Conservation (phyloP, 2,329 filamentous ascomycete genomes). For the Arthrobotrys iridis region DNA sequence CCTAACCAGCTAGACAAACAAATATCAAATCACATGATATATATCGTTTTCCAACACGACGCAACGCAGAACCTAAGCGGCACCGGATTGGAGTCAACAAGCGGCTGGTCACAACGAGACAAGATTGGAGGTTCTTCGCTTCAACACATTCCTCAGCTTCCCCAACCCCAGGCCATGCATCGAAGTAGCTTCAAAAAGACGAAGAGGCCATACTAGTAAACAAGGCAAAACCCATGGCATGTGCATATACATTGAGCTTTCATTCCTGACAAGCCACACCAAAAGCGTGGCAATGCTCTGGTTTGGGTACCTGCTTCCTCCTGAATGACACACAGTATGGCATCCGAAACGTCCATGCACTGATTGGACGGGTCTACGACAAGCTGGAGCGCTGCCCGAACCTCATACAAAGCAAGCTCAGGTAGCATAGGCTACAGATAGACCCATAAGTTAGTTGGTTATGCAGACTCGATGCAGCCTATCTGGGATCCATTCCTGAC, state of each 20-base stretch:
- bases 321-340: constrained; percentile 5
- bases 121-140: neutral
- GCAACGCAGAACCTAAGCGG: constrained; percentile 17
- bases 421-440: neutral
- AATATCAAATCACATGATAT: constrained; percentile 10
- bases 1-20: constrained; percentile 40
- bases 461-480: neutral
- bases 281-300: constrained; percentile 7
- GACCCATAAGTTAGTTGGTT: neutral
- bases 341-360: neutral
- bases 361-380: constrained; percentile 2
- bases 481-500: neutral
- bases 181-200: neutral
- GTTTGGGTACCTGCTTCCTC: constrained; percentile 25
- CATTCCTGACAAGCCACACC: constrained; percentile 24
- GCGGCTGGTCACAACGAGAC: too few species aligned
- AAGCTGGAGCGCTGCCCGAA: neutral
- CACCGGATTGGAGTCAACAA: neutral
- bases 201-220: neutral
- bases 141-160: constrained; percentile 43
- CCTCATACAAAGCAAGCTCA: neutral
- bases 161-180: neutral
- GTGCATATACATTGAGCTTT: neutral
- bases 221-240: neutral
- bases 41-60: constrained; percentile 22